Evolutionary conservation across 2,329 filamentous ascomycete genomes (phyloP), one percentile per base, ranked within the genome.

Genomic region (Rhexocercosporidium sp.): DNA sequence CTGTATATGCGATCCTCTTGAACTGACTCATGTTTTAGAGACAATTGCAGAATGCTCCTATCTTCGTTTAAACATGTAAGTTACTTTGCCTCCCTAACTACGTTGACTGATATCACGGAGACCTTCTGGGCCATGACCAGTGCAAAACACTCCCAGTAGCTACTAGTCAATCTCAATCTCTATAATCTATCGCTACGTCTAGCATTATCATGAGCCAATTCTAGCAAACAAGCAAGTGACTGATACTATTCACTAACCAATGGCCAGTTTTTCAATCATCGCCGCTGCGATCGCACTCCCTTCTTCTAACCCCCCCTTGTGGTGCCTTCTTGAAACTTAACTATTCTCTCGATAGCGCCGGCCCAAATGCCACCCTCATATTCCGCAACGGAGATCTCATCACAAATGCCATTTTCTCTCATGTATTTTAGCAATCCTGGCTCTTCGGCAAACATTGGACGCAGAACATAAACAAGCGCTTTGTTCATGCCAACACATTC

Each of bases 401-500:
- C 47, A 54, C 61, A 56, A 4, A 27, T 27, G 1, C 49, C 61
- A 29, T 46, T 63, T 12, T 34, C 34, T 11, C 22, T 16, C 49
- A 63, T 63, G 34, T 63, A 63, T 3, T 29, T 27, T 20, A 63
- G 37, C 14, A 63, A 25, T 9, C 61, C 61, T 9, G 49, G 61
- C 22, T 63, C 61, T 18, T 63, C 61, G 16, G 47, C 61, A 22
- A 63, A 63, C 37, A 56, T 54, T 3, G 61, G 61, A 25, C 61
- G 61, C 25, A 54, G 37, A 31, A 63, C 49, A 31, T 63, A 63
- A 25, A 63, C 34, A 29, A 63, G 49, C 2, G 47, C 22, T 27
- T 44, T 63, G 16, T 63, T 56, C 61, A 63, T 63, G 20, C 61
- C 61, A 29, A 63, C 61, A 22, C 61, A 63, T 46, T 63, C 61